Percentiles rank a stretch among this genome's conserved stretches.
Conservation (phyloP, 2,329 filamentous ascomycete species). For the Zymoseptoria ardabiliae region DNA sequence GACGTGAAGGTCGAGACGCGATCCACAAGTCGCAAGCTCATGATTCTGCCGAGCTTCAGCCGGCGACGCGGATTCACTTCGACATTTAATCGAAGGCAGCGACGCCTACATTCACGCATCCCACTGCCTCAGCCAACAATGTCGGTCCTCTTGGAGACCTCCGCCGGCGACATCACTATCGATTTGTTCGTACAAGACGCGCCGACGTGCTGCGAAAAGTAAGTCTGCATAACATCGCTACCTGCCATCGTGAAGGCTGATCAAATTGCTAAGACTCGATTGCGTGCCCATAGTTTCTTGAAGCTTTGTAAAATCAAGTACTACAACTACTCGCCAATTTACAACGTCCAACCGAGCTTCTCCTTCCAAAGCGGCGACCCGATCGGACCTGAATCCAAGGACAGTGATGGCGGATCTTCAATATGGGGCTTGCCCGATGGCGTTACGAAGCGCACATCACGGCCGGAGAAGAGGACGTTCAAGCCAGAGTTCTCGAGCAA, state of each 20-base stretch:
- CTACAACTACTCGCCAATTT: constrained; percentile 93
- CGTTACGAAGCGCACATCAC: constrained; percentile 57
- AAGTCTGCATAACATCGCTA: constrained; percentile 37
- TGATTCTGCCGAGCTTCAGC: background rate
- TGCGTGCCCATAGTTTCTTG: constrained; percentile 62
- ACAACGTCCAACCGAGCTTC: constrained; percentile 89
- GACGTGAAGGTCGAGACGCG: background rate
- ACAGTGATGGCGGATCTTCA: constrained; percentile 86
- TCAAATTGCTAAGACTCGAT: constrained; percentile 45
- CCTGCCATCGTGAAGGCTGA: constrained; percentile 43
- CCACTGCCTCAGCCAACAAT: constrained; percentile 43
- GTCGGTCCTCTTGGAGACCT: constrained; percentile 93
- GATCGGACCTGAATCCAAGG: constrained; percentile 71
- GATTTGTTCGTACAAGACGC: constrained; percentile 84
- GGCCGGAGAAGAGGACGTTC: constrained; percentile 45
- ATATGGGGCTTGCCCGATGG: constrained; percentile 79
- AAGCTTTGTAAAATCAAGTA: constrained; percentile 99
- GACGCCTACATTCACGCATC: background rate
- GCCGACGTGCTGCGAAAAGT: constrained; percentile 93
- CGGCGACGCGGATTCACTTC: background rate
- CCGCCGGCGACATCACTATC: constrained; percentile 86
- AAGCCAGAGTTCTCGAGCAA: constrained; percentile 77
- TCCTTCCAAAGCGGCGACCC: constrained; percentile 95
- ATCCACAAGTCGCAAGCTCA: background rate
- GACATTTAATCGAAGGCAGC: background rate